Conservation (phyloP, 495 filamentous ascomycete genomes). For the Rhypophila decipiens region DNA sequence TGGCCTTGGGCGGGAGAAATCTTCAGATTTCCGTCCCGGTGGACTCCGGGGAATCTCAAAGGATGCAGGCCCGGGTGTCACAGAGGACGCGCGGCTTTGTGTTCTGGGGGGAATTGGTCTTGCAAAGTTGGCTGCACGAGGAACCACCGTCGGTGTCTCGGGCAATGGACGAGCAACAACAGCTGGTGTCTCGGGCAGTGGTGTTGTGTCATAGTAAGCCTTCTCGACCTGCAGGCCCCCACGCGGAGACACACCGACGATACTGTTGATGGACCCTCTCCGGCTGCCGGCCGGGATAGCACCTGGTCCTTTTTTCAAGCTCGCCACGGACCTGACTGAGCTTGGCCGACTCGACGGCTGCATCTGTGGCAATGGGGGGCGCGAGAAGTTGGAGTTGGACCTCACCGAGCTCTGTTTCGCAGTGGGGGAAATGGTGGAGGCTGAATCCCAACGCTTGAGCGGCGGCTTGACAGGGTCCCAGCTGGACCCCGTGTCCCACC, state of each 20-base stretch:
- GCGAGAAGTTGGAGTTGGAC: conserved; percentile 6
- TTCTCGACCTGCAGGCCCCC: conserved; percentile 12
- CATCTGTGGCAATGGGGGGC: background rate
- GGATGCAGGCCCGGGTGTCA: too few relatives aligned
- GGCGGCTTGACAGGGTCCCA: conserved; percentile 6
- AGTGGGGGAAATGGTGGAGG: background rate
- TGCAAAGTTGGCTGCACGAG: background rate
- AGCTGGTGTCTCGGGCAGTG: conserved; percentile 4
- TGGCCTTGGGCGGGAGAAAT: too few relatives aligned
- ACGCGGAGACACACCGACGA: background rate
- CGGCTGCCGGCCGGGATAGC: conserved; percentile 10
- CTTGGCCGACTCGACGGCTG: conserved; percentile 5
- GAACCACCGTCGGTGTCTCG: background rate
- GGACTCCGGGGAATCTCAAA: too few relatives aligned
- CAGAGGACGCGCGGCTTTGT: too few relatives aligned
- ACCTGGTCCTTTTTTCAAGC: too few relatives aligned
- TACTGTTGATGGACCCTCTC: conserved; percentile 3
- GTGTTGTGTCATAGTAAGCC: conserved; percentile 17
- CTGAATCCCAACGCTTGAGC: background rate
- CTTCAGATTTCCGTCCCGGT: too few relatives aligned
- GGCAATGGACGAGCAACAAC: too few relatives aligned
- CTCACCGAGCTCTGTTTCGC: conserved; percentile 2
- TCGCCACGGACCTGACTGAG: conserved; percentile 9
- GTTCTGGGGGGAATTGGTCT: background rate
- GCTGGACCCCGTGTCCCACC: conserved; percentile 4